Base-by-base conservation (phyloP, 208 protist genomes). In the Leishmania amazonensis region DNA sequence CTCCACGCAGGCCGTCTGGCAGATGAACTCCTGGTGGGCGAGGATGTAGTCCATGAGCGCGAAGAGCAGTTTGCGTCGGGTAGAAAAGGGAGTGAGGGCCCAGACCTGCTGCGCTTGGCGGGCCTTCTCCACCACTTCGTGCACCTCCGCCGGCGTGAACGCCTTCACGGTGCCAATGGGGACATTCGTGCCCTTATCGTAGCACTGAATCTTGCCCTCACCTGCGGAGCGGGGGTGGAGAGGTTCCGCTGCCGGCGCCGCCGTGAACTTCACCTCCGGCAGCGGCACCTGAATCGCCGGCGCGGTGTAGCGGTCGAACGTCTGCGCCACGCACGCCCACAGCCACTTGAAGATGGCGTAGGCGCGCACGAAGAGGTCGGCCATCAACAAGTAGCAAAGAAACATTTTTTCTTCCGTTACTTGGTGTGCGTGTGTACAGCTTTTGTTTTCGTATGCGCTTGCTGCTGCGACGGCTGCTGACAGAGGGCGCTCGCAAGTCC, bases 21-120 rank as follows among this genome's bases (percentile, higher is more conserved):
- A 97, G 81, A 98, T 97, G 80, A 91, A 85, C 54, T 81, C 62
- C 85, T 98, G 94, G 71, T 98, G 81, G 42, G 84, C 81, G 54
- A 98, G 86, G 72, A 98, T 90, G 87, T 96, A 97, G 84, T 98
- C 93, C 89, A 97, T 91, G 19, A 98, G 84, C 62, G 91, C 89
- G 76, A 95, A 96, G 54, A 98, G 78, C 15, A 98, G 89, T 74
- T 88, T 88, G 62, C 95, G 93, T 75, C 95, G 91, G 19, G 92
- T 95, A 67, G 93, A 94, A 83, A 98, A 98, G 53, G 94, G 87
- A 13, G 94, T 96, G 72, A 96, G 88, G 31, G 92, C 89, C 94
- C 95, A 98, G 6, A 87, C 78, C 77, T 91, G 85, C 87, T 98
- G 95, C 1, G 95, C 95, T 49, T 76, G 81, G 70, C 95, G 92